A percentile compares a stretch with the other conserved stretches of the same genome.
Evolutionary conservation across 83 land plant genomes (phyloP).

Genomic region (Picea mariana): DNA sequence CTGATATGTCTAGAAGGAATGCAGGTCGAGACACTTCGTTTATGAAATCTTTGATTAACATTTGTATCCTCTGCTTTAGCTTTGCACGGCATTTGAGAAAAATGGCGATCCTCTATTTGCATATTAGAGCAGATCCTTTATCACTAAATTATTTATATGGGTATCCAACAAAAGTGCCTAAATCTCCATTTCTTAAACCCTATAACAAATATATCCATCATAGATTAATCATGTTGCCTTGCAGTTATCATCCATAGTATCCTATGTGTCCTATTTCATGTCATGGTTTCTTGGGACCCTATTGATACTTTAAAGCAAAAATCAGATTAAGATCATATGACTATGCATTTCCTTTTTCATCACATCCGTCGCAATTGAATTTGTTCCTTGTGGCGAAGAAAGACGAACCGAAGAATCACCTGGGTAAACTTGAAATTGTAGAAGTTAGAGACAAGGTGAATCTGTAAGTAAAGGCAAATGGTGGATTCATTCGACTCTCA

Average conservation of each 20-base stretch:
- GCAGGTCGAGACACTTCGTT: conserved; percentile 25
- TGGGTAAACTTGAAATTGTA: too few species aligned
- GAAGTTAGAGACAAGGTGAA: too few species aligned
- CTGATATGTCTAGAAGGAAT: conserved; percentile 21
- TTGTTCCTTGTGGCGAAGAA: conserved; percentile 13
- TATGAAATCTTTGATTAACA: conserved; percentile 10
- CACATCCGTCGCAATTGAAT: conserved; percentile 50
- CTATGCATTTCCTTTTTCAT: conserved; percentile 34
- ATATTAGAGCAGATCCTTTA: too few species aligned
- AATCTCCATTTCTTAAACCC: background rate
- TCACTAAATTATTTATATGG: too few species aligned
- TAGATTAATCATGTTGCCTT: conserved; percentile 21
- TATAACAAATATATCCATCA: conserved; percentile 33
- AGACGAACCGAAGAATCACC: too few species aligned
- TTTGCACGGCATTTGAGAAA: too few species aligned
- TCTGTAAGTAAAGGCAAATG: too few species aligned
- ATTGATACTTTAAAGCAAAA: conserved; percentile 8
- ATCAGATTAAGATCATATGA: conserved; percentile 48
- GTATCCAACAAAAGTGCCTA: too few species aligned
- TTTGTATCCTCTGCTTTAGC: too few species aligned
- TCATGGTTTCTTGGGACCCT: background rate
- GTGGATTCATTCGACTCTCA: too few species aligned
- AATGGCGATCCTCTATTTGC: too few species aligned
- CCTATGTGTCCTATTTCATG: background rate
- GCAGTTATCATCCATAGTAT: background rate